These are phyloP conservation scores for Epichloe coenophiala DNA, from an alignment of 2,329 filamentous ascomycete genomes.

Conservation along the genomic window DNA sequence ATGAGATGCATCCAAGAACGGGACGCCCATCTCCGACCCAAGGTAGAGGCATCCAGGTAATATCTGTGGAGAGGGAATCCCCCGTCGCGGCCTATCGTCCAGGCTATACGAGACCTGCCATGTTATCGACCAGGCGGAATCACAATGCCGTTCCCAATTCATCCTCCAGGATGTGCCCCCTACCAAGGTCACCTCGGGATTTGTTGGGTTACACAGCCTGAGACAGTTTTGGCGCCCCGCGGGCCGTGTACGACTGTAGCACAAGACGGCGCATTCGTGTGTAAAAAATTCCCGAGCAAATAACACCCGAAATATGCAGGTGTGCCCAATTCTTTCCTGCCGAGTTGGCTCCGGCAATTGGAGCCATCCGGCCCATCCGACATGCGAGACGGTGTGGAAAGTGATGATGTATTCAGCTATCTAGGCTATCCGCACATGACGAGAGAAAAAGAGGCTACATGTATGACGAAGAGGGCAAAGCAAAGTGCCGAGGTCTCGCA, in stretches of 20 bases:
- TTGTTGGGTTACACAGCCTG: background rate
- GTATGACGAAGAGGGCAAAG: no score
- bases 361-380: background rate
- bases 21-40: constrained; percentile 14
- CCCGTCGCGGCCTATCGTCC: no score
- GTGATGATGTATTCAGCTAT: no score
- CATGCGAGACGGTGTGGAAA: no score
- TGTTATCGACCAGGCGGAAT: constrained; percentile 14
- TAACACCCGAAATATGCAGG: background rate
- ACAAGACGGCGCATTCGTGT: background rate
- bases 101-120: constrained; percentile 15
- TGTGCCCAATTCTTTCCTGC: no score
- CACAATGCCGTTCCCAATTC: background rate
- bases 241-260: background rate
- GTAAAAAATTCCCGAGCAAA: background rate
- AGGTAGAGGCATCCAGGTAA: constrained; percentile 9
- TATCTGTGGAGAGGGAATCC: no score
- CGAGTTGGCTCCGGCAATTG: no score
- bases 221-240: background rate
- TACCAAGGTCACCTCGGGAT: background rate
- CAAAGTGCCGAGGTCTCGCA: no score
- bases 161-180: background rate
- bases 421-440: no score
- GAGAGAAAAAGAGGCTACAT: no score
- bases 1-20: constrained; percentile 11